Percentiles rank a stretch among this genome's conserved stretches.
phyloP scores from a whole-genome alignment of 1,284 basidiomycete species.

The Ceratobasidium sp. region DNA sequence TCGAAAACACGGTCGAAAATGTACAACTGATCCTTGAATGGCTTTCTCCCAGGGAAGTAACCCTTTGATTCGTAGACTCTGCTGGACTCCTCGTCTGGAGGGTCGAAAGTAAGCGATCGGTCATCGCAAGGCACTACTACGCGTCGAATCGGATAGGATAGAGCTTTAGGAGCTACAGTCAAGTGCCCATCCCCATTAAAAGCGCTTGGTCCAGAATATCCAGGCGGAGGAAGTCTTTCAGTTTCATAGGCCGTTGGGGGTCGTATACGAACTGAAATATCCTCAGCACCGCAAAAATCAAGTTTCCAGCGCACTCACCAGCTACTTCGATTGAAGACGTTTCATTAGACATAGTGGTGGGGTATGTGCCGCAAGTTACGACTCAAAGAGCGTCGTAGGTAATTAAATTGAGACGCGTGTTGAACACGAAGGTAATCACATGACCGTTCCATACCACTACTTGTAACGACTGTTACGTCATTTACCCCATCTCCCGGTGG shows the following conservation, averaged over 20 bases:
- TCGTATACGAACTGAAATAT: conserved; percentile 78
- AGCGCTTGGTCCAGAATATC: conserved; percentile 62
- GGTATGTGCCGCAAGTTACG: conserved; percentile 6
- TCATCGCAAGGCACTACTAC: conserved; percentile 82
- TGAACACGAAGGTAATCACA: conserved; percentile 32
- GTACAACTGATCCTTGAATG: conserved; percentile 92
- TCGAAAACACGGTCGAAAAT: conserved; percentile 94
- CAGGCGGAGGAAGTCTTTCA: conserved; percentile 73
- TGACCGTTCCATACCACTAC: conserved; percentile 21
- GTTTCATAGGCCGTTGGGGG: conserved; percentile 86
- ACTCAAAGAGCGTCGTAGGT: conserved; percentile 12
- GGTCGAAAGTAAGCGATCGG: conserved; percentile 93
- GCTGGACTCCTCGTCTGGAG: conserved; percentile 81
- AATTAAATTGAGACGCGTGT: conserved; percentile 33
- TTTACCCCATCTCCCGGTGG: neutral
- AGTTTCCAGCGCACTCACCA: conserved; percentile 56
- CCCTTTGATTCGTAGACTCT: conserved; percentile 78
- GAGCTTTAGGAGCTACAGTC: conserved; percentile 62
- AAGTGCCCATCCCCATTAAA: conserved; percentile 84
- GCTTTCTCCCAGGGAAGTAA: conserved; percentile 80
- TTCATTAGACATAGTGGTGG: conserved; percentile 64
- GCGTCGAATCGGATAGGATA: conserved; percentile 60
- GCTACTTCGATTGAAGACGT: conserved; percentile 87
- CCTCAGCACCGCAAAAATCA: conserved; percentile 34
- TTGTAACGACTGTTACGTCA: neutral